Evolutionary conservation across 2,329 filamentous ascomycete genomes (phyloP).

Genomic region (Aspergillus fructus): DNA sequence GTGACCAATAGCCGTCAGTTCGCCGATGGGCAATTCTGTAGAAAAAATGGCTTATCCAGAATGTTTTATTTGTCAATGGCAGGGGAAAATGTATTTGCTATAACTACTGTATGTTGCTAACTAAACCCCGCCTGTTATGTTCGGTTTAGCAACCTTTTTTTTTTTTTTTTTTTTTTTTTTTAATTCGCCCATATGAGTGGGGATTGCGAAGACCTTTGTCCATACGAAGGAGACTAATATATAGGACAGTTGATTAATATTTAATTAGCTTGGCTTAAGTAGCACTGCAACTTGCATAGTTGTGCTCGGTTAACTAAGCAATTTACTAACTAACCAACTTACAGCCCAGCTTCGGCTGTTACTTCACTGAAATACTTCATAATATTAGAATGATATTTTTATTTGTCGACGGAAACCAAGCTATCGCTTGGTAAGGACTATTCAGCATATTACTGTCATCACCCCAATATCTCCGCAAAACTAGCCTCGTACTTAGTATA

Average conservation of each 20-base stretch:
- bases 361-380: background rate
- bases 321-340: background rate
- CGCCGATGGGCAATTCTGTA: too few species aligned
- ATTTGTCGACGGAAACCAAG: background rate
- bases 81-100: too few species aligned
- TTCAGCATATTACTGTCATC: background rate
- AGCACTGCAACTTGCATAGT: too few species aligned
- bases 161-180: too few species aligned
- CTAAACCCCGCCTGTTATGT: background rate
- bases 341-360: background rate
- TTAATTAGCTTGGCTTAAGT: background rate
- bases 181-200: too few species aligned
- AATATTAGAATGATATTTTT: background rate
- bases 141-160: too few species aligned
- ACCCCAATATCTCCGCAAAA: background rate
- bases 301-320: background rate
- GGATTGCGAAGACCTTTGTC: too few species aligned
- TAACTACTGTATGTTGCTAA: background rate
- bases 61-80: too few species aligned
- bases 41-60: too few species aligned
- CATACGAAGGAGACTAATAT: too few species aligned
- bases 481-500: background rate
- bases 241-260: too few species aligned
- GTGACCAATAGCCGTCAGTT: too few species aligned
- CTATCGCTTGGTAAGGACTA: background rate